Evolutionary conservation across 1,284 basidiomycete species (phyloP).

Genomic region (Ganoderma resinaceum): DNA sequence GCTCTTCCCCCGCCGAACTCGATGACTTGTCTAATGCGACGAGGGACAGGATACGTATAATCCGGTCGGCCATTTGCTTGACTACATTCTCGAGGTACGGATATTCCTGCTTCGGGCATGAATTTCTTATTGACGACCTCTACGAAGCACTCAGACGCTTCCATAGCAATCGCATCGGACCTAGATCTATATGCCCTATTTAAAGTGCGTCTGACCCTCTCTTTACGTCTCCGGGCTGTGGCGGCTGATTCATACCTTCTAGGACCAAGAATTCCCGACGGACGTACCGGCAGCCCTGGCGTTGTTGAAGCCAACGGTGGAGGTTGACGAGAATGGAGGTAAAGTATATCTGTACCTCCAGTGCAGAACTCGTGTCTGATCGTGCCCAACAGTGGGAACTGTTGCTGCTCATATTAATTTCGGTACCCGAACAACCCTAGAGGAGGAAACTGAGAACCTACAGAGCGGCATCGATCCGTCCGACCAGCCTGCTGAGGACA

Average conservation of each 20-base stretch:
- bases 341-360: too few species aligned
- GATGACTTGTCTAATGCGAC: not conserved
- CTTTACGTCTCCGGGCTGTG: not conserved
- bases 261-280: conserved; percentile 7
- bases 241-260: not conserved
- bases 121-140: too few species aligned
- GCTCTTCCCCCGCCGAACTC: not conserved
- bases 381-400: not conserved
- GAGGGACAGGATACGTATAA: not conserved
- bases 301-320: not conserved
- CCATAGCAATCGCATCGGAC: conserved; percentile 6
- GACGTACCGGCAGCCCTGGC: not conserved
- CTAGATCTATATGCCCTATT: conserved; percentile 10
- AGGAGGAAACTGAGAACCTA: not conserved
- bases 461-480: not conserved
- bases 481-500: not conserved
- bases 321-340: conserved; percentile 9
- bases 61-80: conserved; percentile 12
- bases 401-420: not conserved
- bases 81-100: conserved; percentile 17
- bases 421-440: not conserved
- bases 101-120: too few species aligned
- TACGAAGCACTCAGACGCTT: not conserved
- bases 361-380: not conserved
- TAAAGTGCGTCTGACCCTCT: conserved; percentile 10